Conservation (phyloP, 441 rosid genomes). For the Aleurites moluccanus region DNA sequence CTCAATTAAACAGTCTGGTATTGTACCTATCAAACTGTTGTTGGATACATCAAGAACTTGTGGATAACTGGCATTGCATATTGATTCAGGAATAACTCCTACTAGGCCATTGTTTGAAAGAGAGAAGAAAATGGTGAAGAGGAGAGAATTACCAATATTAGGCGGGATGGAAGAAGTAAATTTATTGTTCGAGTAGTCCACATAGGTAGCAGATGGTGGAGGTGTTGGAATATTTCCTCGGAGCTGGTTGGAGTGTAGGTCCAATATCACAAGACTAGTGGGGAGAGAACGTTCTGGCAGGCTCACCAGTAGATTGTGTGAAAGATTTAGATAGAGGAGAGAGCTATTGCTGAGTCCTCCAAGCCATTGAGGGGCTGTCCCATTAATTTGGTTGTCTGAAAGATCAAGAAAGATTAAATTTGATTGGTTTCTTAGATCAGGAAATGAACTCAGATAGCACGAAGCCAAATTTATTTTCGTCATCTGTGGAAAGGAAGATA, state of each 20-base stretch:
- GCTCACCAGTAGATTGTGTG: slow-evolving; percentile 36
- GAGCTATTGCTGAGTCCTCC: slow-evolving; percentile 18
- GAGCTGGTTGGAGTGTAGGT: slow-evolving; percentile 31
- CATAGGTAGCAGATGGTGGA: neutral
- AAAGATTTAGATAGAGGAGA: slow-evolving; percentile 26
- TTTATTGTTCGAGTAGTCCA: slow-evolving; percentile 27
- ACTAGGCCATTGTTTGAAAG: slow-evolving; percentile 16
- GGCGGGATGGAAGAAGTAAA: no score
- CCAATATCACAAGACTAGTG: no score
- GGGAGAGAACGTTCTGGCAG: no score
- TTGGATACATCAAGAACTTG: slow-evolving; percentile 43
- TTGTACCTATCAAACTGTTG: slow-evolving; percentile 33
- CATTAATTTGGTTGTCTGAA: slow-evolving; percentile 42
- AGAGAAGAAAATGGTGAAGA: no score
- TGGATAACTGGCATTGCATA: slow-evolving; percentile 36
- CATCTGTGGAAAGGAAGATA: neutral
- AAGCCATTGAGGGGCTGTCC: slow-evolving; percentile 45
- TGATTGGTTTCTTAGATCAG: slow-evolving; percentile 22
- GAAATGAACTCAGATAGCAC: slow-evolving; percentile 36
- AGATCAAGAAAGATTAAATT: slow-evolving; percentile 25
- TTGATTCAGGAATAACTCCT: slow-evolving; percentile 8
- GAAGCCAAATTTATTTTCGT: slow-evolving; percentile 16
- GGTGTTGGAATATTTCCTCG: slow-evolving; percentile 12
- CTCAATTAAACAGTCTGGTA: slow-evolving; percentile 39
- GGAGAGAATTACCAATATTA: no score